Conservation (phyloP, 176 grass and related monocot genomes). For the Triticum dicoccoides region DNA sequence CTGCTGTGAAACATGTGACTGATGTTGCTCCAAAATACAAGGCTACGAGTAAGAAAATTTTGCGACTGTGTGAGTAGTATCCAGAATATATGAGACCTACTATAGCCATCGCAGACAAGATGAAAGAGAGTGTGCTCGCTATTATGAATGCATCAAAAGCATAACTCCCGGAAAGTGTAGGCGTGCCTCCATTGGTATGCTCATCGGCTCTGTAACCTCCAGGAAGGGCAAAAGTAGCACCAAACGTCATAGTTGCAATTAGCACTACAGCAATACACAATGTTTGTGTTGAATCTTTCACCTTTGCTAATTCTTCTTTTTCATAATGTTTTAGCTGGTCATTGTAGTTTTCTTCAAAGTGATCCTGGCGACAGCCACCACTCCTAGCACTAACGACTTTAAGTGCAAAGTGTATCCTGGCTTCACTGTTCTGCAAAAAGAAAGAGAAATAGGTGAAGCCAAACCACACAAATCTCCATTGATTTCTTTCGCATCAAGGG, state of each 20-base stretch:
- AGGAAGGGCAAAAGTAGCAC: conserved; percentile 10
- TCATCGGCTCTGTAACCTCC: not conserved
- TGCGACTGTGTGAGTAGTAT: not conserved
- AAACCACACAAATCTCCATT: not conserved
- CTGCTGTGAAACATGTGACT: not conserved
- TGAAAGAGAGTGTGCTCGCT: not conserved
- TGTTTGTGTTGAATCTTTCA: not conserved
- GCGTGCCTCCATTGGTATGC: not conserved
- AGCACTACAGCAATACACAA: not conserved
- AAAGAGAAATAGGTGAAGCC: not conserved
- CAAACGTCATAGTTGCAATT: not conserved
- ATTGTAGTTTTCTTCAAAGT: conserved; percentile 2
- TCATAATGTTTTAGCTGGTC: not conserved
- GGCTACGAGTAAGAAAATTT: not conserved
- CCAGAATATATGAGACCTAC: conserved; percentile 3
- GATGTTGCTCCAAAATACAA: not conserved
- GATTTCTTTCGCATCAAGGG: not conserved
- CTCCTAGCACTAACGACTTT: not conserved
- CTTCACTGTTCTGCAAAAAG: not conserved
- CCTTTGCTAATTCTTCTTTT: not conserved
- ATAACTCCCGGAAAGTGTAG: not conserved
- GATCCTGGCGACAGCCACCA: not conserved
- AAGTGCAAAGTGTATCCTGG: not conserved
- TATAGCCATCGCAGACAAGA: not conserved
- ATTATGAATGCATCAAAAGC: not conserved